Percentiles rank a stretch among this genome's conserved stretches.
phyloP scores from a whole-genome alignment of 1,284 basidiomycete species.

The Ustilago cynodontis region DNA sequence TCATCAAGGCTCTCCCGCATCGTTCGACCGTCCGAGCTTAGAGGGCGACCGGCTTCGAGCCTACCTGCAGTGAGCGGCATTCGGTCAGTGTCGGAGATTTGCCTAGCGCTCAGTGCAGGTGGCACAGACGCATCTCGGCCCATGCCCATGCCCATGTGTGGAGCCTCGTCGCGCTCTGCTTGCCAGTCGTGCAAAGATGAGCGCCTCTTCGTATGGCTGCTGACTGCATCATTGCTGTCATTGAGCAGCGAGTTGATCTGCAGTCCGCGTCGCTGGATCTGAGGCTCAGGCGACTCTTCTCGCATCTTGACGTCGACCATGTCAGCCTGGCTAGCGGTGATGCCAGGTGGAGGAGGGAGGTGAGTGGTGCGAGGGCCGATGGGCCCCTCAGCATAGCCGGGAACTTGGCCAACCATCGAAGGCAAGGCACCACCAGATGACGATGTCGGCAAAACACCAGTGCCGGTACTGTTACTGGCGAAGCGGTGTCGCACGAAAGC shows the following conservation, averaged over 20 bases:
- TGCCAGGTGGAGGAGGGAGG: constrained; percentile 37
- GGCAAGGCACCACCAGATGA: constrained; percentile 9
- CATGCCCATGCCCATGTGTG: background rate
- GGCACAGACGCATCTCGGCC: constrained; percentile 41
- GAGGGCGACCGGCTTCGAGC: constrained; percentile 13
- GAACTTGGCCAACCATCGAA: background rate
- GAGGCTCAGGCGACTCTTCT: constrained; percentile 34
- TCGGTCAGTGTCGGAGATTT: constrained; percentile 21
- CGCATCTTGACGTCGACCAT: constrained; percentile 23
- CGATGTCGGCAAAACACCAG: background rate
- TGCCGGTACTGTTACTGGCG: constrained; percentile 23
- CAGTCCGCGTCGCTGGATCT: constrained; percentile 46
- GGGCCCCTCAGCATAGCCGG: constrained; percentile 10
- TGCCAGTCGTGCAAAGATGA: constrained; percentile 58
- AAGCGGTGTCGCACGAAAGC: constrained; percentile 47
- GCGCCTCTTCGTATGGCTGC: constrained; percentile 18
- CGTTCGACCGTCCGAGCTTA: constrained; percentile 18
- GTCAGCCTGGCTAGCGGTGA: constrained; percentile 17
- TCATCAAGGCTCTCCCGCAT: constrained; percentile 16
- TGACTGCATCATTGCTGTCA: constrained; percentile 30
- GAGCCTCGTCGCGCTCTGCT: constrained; percentile 18
- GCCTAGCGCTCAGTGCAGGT: constrained; percentile 19
- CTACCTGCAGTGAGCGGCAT: constrained; percentile 30
- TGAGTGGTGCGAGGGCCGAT: constrained; percentile 20
- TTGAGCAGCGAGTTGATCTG: constrained; percentile 63